A percentile compares a stretch with the other conserved stretches of the same genome.
These are phyloP conservation scores for Lactuca sativa DNA, from an alignment of 129 eudicot species.

Conservation along the genomic window DNA sequence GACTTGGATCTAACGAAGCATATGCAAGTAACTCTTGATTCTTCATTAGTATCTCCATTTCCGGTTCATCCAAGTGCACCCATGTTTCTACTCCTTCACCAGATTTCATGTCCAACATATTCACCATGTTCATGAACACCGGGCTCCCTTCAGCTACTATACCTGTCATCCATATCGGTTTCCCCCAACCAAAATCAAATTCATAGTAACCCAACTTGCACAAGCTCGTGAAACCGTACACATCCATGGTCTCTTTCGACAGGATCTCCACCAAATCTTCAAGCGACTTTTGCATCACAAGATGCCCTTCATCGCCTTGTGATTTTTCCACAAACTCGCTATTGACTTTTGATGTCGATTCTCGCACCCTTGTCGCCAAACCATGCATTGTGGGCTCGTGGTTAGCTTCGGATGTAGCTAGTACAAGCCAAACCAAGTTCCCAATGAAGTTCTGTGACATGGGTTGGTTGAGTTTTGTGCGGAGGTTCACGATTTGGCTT, in stretches of 20 bases:
- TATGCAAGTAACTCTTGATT: constrained; percentile 30
- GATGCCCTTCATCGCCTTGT: constrained; percentile 27
- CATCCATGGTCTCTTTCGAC: constrained; percentile 28
- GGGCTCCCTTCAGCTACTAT: constrained; percentile 26
- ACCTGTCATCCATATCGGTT: constrained; percentile 48
- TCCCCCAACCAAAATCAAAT: constrained; percentile 62
- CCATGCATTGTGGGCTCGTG: constrained; percentile 3
- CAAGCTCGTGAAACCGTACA: constrained; percentile 44
- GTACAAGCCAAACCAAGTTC: constrained; percentile 45
- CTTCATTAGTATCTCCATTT: constrained; percentile 29
- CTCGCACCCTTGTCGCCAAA: constrained; percentile 23
- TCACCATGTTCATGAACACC: constrained; percentile 30
- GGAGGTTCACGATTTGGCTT: constrained; percentile 37
- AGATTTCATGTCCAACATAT: constrained; percentile 37
- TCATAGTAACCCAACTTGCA: constrained; percentile 49
- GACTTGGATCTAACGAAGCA: constrained; percentile 48
- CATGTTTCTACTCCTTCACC: constrained; percentile 60
- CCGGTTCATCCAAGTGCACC: constrained; percentile 49
- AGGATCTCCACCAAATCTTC: constrained; percentile 29
- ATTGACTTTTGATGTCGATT: constrained; percentile 32
- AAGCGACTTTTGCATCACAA: constrained; percentile 15
- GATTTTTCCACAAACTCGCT: constrained; percentile 38
- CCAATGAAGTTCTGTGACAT: constrained; percentile 22
- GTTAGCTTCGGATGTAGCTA: constrained; percentile 11
- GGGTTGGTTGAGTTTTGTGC: constrained; percentile 7